Evolutionary conservation across 768 basidiomycete species (phyloP).

Genomic region (Kwoniella pini): DNA sequence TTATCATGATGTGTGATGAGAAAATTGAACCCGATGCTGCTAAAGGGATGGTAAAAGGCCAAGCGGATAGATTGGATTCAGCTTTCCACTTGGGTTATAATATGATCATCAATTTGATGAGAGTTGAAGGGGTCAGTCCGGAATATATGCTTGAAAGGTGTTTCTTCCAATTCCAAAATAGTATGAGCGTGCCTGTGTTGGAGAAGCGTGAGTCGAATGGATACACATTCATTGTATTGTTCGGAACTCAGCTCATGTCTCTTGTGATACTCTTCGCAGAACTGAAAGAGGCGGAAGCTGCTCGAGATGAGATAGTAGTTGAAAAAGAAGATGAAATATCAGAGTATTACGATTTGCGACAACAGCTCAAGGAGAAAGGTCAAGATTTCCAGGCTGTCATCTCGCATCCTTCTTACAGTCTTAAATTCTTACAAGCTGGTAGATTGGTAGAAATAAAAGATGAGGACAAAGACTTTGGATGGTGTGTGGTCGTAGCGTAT

Average conservation of each 20-base stretch:
- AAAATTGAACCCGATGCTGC: constrained; percentile 89
- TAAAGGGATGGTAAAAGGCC: constrained; percentile 96
- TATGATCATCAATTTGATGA: constrained; percentile 97
- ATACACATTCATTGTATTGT: too few species aligned
- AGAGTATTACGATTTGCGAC: constrained; percentile 89
- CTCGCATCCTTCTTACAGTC: constrained; percentile 90
- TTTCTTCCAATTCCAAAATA: constrained; percentile 99
- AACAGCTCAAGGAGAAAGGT: constrained; percentile 85
- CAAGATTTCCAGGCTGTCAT: constrained; percentile 88
- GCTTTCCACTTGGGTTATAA: constrained; percentile 99
- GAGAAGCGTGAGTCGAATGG: constrained; percentile 71
- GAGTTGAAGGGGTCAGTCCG: constrained; percentile 96
- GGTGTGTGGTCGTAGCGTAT: constrained; percentile 92
- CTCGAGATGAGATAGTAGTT: constrained; percentile 66
- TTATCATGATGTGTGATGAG: constrained; percentile 99
- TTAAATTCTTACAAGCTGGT: constrained; percentile 90
- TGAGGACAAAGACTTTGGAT: constrained; percentile 86
- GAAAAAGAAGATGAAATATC: constrained; percentile 79
- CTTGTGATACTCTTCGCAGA: constrained; percentile 59
- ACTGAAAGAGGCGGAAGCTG: constrained; percentile 69
- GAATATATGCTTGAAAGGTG: constrained; percentile 97
- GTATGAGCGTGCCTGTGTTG: constrained; percentile 72
- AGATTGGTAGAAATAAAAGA: constrained; percentile 89
- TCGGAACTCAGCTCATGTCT: not conserved
- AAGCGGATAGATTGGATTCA: constrained; percentile 93